Evolutionary conservation across 441 rosid genomes (phyloP), one percentile per base, ranked within the genome.

Genomic region (Hypseocharis bilobata): DNA sequence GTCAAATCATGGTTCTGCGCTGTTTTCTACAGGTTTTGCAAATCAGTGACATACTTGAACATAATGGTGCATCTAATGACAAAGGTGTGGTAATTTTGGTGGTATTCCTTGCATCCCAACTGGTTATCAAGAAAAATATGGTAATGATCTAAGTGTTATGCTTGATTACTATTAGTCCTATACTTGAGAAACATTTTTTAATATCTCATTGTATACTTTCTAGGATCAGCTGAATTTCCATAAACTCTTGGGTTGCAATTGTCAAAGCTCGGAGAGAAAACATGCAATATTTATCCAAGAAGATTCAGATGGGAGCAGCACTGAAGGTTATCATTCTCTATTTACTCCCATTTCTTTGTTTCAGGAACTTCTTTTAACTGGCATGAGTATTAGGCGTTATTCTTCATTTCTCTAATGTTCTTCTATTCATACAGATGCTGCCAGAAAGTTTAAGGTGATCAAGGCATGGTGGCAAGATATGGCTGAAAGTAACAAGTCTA

Each of bases 381-480:
- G 26, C 10, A 14, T 66, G 25, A 19, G 4, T 6, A 8, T 38
- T 40, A 16, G 20, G 3, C 11, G 27, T 13, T 10, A 0, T 3
- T n/a, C 57, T 25, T 52, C 3, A 63, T n/a, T 40, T 20, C 20
- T 61, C 22, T 36, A 62, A 17, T 44, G 56, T 19, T 60, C 19
- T 34, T 72, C 25, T 19, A 36, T 62, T 58, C 63, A 45, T 77
- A 70, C 81, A 85, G 98, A 86, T 77, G 85, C 87, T 69, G 80
- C 82, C 5, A 84, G 74, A 69, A 90, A 73, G 69, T 92, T 89
- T 77, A 83, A 78, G 72, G 91, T 88, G 52, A 84, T 92, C 63
- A 88, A 84, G 73, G 85, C 91, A 68, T 90, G 98, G 97, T 92
- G 98, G 98, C 94, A 73, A 79, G 86, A 81, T 57, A 88, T 90